Conservation (phyloP, 495 filamentous ascomycete species). For the Aspergillus indologenus region DNA sequence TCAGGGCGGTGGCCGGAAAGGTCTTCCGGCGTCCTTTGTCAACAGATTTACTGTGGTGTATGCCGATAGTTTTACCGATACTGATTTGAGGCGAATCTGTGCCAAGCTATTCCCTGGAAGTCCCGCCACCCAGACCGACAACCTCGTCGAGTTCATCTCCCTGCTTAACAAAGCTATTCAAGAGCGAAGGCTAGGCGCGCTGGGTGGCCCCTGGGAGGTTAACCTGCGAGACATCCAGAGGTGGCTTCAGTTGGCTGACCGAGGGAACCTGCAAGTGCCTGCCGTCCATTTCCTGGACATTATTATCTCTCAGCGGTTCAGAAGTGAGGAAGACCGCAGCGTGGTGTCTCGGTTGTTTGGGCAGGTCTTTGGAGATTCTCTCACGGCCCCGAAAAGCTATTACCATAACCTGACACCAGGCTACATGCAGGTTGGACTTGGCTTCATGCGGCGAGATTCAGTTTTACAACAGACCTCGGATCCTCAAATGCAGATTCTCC, state of each 20-base stretch:
- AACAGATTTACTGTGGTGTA: constrained; percentile 98
- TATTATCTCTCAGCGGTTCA: constrained; percentile 86
- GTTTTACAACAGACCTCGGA: constrained; percentile 53
- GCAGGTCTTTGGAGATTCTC: constrained; percentile 43
- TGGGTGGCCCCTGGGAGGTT: constrained; percentile 94
- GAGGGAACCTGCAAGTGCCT: constrained; percentile 45
- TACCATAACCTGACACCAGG: constrained; percentile 67
- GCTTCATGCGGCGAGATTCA: constrained; percentile 58
- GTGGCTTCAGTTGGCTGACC: constrained; percentile 73
- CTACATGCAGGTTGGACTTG: constrained; percentile 76
- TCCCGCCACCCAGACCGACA: constrained; percentile 50
- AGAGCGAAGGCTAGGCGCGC: constrained; percentile 64
- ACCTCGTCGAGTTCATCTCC: constrained; percentile 77
- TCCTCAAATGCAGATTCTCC: constrained; percentile 53
- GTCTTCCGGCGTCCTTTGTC: constrained; percentile 91
- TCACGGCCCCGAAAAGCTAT: constrained; percentile 39
- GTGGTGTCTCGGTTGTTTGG: constrained; percentile 63
- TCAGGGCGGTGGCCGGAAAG: constrained; percentile 94
- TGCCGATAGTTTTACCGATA: constrained; percentile 77
- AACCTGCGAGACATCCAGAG: constrained; percentile 90
- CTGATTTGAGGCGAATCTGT: constrained; percentile 81
- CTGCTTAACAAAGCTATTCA: constrained; percentile 67
- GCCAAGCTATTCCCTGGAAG: constrained; percentile 67
- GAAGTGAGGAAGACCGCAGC: constrained; percentile 62
- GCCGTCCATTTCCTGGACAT: constrained; percentile 73